Evolutionary conservation across 1,139 yeast genomes (phyloP), one percentile per base, ranked within the genome.

Genomic region (Suhomyces choctaworum): DNA sequence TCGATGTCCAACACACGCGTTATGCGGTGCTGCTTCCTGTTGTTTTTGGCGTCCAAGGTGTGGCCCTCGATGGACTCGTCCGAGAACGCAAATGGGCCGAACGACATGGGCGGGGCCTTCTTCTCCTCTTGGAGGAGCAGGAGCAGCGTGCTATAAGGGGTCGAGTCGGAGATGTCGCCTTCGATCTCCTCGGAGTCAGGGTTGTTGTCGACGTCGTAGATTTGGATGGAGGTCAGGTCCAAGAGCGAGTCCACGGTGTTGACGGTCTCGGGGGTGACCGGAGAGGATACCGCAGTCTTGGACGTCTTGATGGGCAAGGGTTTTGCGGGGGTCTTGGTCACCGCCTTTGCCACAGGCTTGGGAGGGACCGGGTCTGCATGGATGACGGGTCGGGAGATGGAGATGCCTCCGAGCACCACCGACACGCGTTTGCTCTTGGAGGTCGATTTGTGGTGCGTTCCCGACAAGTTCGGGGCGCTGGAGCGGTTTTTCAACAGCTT

Each of bases 1-100:
- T 46, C 51, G 24, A 59, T 51, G 31, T 56, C 56, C 20, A 51
- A 44, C 15, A 51, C 35, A 29, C 60, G 52, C 8, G 57, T 50
- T 5, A 59, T 54, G 27, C 64, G 51, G 33, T 51, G 64, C 12
- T 45, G 36, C 21, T 36, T 34, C 8, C 14, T 22, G 15, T 25
- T 11, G 8, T 25, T 11, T 12, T 15, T 21, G 14, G 21, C 11
- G 7, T 17, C 20, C 20, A 17, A 17, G 20, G 20, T 17, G 7
- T 17, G 6, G 7, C 20, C 20, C 8, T 8, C 20, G 7, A 7
- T 8, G 20, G 20, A 7, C 8, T 8, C 20, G 20, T 7, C 8
- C 20, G n/a, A n/a, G n/a, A n/a, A n/a, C n/a, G n/a, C n/a, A n/a
- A 17, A 6, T 17, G 31, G 25, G 16, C 15, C 16, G 10, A 13